These are phyloP conservation scores for Clavispora vitiphila DNA, from an alignment of 805 yeast species.

Conservation along the genomic window DNA sequence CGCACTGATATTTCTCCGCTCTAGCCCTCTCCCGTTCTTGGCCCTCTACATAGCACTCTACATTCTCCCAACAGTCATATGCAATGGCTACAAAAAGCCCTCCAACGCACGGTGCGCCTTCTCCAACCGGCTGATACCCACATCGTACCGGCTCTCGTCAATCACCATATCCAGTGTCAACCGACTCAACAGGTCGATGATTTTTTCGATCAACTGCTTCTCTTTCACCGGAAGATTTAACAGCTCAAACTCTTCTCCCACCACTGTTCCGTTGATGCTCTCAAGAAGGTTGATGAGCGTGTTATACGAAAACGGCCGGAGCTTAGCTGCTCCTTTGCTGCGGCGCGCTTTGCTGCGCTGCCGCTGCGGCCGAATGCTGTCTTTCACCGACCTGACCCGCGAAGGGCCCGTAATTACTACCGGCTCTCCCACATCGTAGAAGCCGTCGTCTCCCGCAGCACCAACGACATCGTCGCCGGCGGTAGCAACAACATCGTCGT, in stretches of 20 bases:
- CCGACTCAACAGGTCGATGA: slow-evolving; percentile 79
- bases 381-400: slow-evolving; percentile 31
- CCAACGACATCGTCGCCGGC: not conserved
- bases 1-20: not conserved
- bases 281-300: slow-evolving; percentile 49
- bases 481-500: not conserved
- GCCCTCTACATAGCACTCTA: too few species aligned
- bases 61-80: too few species aligned
- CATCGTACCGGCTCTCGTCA: slow-evolving; percentile 74
- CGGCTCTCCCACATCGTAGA: slow-evolving; percentile 34
- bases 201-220: slow-evolving; percentile 73
- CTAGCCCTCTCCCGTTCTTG: not conserved
- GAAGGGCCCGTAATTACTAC: slow-evolving; percentile 27
- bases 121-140: slow-evolving; percentile 74
- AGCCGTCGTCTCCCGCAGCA: slow-evolving; percentile 32
- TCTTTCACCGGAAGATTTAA: slow-evolving; percentile 73
- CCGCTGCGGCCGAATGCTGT: slow-evolving; percentile 17
- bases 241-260: slow-evolving; percentile 68
- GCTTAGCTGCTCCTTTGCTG: slow-evolving; percentile 4
- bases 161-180: slow-evolving; percentile 87
- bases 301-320: slow-evolving; percentile 33
- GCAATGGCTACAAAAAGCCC: slow-evolving; percentile 47
- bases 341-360: slow-evolving; percentile 16
- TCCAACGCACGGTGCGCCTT: slow-evolving; percentile 82
- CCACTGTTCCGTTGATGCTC: slow-evolving; percentile 56